Conservation (phyloP, 345 rosid genomes). For the Gossypium bickii region DNA sequence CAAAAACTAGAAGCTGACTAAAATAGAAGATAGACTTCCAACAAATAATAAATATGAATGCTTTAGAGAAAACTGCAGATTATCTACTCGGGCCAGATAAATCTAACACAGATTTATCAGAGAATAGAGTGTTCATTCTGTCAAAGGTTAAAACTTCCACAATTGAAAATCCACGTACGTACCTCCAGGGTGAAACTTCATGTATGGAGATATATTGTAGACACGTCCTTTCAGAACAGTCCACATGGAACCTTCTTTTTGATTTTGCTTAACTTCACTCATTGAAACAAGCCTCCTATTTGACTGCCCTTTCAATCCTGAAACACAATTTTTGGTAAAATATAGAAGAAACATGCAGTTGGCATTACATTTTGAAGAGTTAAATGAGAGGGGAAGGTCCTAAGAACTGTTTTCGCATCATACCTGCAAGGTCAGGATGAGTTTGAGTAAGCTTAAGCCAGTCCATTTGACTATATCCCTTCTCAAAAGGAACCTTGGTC, state of each 20-base stretch:
- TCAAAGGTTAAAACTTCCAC: constrained; percentile 4
- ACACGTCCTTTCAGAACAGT: constrained; percentile 83
- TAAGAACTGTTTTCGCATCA: not conserved
- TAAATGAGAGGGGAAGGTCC: not conserved
- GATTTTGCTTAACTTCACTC: constrained; percentile 74
- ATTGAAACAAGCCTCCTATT: constrained; percentile 64
- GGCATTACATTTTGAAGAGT: not conserved
- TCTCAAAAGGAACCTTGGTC: constrained; percentile 85
- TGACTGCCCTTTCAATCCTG: constrained; percentile 83
- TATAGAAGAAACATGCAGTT: not conserved
- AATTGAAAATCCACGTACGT: constrained; percentile 10
- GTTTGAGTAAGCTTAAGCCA: constrained; percentile 76
- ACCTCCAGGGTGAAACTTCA: constrained; percentile 98
- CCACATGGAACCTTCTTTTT: constrained; percentile 82
- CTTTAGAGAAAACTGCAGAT: not conserved
- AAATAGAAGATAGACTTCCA: not conserved
- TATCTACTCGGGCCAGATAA: not conserved
- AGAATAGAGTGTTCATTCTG: not conserved
- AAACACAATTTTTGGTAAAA: not conserved
- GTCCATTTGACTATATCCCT: constrained; percentile 44
- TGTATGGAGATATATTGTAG: constrained; percentile 79
- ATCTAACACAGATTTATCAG: not conserved
- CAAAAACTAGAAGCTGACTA: not conserved
- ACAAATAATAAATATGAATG: not conserved
- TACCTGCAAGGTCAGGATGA: constrained; percentile 96